Base-by-base conservation (phyloP, 2,329 filamentous ascomycete genomes). In the Scedosporium minutisporum region DNA sequence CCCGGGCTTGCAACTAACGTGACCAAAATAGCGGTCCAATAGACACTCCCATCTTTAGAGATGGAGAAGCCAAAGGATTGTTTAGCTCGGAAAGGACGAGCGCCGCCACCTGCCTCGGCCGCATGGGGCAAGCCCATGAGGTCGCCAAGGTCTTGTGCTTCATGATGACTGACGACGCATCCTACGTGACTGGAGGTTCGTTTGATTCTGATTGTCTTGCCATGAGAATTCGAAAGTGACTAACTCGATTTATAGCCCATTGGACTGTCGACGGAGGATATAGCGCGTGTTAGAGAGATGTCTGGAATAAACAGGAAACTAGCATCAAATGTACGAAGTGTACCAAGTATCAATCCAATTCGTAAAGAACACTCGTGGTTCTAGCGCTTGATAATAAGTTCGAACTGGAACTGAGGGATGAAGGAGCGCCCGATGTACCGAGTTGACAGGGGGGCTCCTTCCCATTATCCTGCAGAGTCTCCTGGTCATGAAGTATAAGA, bases 241-340 rank as follows among this genome's bases (percentile, higher is more conserved):
- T 27, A 27, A 27, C 25, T 27, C 25, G 5, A 27, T 27, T 38
- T 58, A 9, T 21, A 58, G 57, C 57, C 23, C 57, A 58, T 18
- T 58, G 57, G 57, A 58, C 57, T 5, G 57, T 58, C 21, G 57
- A 58, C 29, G 57, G 57, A 27, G 57, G 57, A 21, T 58, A 58
- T 21, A 41, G 25, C n/a, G 57, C 57, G 7, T 58, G 57, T 21
- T 58, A 58, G 57, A 3, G 25, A 57, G 21, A n/a, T 57, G 25
- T 57, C 21, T 23, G 51, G 51, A 14, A 57, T 6, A 57, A 27
- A 27, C 5, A 27, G 3, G 25, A 27, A 27, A 27, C 25, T 5
- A 27, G 25, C 25, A 27, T 27, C 25, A 27, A 27, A 27, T 27
- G 25, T 27, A 27, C 25, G 25, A 27, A 27, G 25, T 27, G 25